phyloP scores from a whole-genome alignment of 352 stramenopile species.

The Phytopythium vexans region DNA sequence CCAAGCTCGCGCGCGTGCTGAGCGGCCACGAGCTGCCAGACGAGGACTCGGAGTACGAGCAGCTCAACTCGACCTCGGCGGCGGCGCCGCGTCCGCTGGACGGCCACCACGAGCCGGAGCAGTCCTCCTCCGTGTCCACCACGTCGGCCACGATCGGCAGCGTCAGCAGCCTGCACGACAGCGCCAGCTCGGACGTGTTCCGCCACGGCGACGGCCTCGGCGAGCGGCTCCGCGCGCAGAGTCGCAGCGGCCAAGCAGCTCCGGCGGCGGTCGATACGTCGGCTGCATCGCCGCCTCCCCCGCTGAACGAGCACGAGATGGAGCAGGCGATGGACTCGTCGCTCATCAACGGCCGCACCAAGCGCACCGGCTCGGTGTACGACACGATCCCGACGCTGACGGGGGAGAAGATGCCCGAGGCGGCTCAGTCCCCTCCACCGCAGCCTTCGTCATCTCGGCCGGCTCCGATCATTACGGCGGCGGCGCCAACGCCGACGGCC shows the following conservation, averaged over 20 bases:
- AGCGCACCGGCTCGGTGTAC: slow-evolving; percentile 29
- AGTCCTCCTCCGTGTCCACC: not conserved
- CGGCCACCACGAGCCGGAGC: not conserved
- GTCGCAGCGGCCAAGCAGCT: not conserved
- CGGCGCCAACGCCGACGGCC: not conserved
- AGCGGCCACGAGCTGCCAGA: slow-evolving; percentile 27
- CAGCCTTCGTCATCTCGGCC: no score
- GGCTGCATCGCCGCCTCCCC: no score
- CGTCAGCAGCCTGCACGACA: slow-evolving; percentile 11
- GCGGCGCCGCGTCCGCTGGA: not conserved
- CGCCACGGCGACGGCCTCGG: slow-evolving; percentile 5
- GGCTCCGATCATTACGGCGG: no score
- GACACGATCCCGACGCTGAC: slow-evolving; percentile 21
- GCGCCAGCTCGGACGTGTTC: slow-evolving; percentile 4
- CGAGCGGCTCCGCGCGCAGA: not conserved
- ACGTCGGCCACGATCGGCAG: not conserved
- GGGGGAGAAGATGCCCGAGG: slow-evolving; percentile 18
- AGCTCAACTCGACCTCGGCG: slow-evolving; percentile 28
- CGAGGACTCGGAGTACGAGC: slow-evolving; percentile 30
- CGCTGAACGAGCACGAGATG: not conserved
- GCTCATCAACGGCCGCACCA: slow-evolving; percentile 10
- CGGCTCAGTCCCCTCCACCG: no score
- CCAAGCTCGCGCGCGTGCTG: slow-evolving; percentile 10
- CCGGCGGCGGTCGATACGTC: not conserved
- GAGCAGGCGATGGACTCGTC: slow-evolving; percentile 3